These are phyloP conservation scores for Pyrenophora tritici-repentis DNA, from an alignment of 2,329 filamentous ascomycete genomes.

Conservation along the genomic window DNA sequence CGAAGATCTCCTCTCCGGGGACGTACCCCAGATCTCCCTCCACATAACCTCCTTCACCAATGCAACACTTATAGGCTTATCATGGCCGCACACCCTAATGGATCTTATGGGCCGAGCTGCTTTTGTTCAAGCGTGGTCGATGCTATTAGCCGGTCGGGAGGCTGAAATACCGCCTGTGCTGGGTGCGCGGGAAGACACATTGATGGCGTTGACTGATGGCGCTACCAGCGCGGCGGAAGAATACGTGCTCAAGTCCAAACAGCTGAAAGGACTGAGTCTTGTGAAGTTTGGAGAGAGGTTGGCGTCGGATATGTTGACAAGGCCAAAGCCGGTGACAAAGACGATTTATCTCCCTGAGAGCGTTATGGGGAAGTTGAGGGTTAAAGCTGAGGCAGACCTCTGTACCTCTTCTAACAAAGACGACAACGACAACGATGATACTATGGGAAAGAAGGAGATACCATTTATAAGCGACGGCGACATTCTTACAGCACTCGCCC, in stretches of 20 bases:
- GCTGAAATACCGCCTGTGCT: constrained; percentile 44
- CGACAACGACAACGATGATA: background rate
- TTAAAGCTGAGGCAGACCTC: constrained; percentile 39
- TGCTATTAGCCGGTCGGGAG: constrained; percentile 52
- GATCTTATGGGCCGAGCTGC: constrained; percentile 53
- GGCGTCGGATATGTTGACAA: constrained; percentile 13
- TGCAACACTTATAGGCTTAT: constrained; percentile 55
- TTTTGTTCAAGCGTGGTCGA: constrained; percentile 55
- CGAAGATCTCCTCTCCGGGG: constrained; percentile 27
- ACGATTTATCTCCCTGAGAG: constrained; percentile 49
- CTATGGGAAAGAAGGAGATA: constrained; percentile 6
- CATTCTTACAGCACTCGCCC: constrained; percentile 27
- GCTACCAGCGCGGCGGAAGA: constrained; percentile 12
- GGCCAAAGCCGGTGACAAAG: constrained; percentile 34
- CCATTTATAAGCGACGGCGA: constrained; percentile 34
- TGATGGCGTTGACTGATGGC: constrained; percentile 23
- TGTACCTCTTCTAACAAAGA: background rate
- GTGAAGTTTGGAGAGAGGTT: constrained; percentile 15
- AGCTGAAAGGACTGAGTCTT: constrained; percentile 19
- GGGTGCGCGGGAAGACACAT: constrained; percentile 42
- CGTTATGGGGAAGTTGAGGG: constrained; percentile 17
- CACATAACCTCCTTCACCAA: constrained; percentile 57
- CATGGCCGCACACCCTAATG: constrained; percentile 55
- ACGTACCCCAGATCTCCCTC: constrained; percentile 55
- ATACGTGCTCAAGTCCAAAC: constrained; percentile 19